Conservation (phyloP, 2,329 filamentous ascomycete genomes). For the Alternaria alternata region DNA sequence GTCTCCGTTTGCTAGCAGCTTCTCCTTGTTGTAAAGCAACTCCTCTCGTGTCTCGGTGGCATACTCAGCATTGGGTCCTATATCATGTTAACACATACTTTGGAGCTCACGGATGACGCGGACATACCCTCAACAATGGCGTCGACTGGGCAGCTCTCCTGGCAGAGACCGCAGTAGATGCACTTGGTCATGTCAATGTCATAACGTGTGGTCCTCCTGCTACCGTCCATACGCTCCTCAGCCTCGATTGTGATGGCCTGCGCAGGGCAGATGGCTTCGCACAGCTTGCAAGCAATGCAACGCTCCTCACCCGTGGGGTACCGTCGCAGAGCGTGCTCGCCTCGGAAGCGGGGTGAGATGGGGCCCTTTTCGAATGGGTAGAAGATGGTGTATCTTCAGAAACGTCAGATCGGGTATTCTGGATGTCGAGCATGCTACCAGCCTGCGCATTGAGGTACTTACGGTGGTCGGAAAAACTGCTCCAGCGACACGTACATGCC, state of each 20-base stretch:
- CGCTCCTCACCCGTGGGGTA: constrained; percentile 98
- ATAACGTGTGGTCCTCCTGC: constrained; percentile 93
- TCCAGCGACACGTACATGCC: constrained; percentile 98
- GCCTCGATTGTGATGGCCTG: constrained; percentile 99
- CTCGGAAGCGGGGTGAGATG: constrained; percentile 96
- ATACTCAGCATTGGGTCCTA: constrained; percentile 76
- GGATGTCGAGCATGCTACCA: constrained; percentile 3
- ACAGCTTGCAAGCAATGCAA: constrained; percentile 99
- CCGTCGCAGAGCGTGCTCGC: constrained; percentile 93
- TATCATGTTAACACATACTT: constrained; percentile 21
- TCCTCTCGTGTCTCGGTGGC: constrained; percentile 86
- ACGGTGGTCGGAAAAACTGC: constrained; percentile 98
- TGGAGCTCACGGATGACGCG: neutral
- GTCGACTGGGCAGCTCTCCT: constrained; percentile 98
- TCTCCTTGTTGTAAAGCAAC: constrained; percentile 97
- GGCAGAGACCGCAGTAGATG: constrained; percentile 99
- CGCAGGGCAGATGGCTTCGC: constrained; percentile 96
- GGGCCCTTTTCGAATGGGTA: constrained; percentile 99
- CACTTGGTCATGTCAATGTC: constrained; percentile 99
- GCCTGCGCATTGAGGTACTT: constrained; percentile 59
- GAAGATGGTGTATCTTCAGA: constrained; percentile 88
- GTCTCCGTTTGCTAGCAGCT: constrained; percentile 76
- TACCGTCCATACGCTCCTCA: constrained; percentile 95
- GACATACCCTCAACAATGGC: constrained; percentile 79
- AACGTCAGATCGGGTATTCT: constrained; percentile 36